Evolutionary conservation across 768 basidiomycete genomes (phyloP).

Genomic region (Rhodocollybia butyracea): DNA sequence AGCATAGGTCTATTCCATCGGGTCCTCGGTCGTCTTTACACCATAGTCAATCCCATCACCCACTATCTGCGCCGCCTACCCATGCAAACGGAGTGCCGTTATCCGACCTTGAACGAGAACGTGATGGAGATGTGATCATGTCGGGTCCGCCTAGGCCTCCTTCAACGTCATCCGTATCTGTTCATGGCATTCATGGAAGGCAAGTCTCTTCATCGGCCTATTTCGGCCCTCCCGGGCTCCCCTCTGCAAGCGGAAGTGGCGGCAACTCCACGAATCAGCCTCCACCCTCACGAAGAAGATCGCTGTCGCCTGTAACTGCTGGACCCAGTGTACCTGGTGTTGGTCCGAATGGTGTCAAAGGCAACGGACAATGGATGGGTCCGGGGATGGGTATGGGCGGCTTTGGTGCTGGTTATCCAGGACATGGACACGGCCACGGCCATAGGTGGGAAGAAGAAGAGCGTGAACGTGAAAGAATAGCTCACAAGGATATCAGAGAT

Average conservation of each 20-base stretch:
- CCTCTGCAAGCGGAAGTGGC: neutral
- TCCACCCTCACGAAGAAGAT: neutral
- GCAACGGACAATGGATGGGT: constrained; percentile 14
- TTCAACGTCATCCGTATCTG: neutral
- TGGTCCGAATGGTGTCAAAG: constrained; percentile 7
- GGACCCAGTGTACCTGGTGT: neutral
- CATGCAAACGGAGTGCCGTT: neutral
- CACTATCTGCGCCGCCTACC: neutral
- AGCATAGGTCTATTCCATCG: neutral
- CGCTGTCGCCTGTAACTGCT: neutral
- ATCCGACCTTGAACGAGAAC: neutral
- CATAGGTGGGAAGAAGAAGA: constrained; percentile 6
- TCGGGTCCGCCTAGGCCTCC: neutral
- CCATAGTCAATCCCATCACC: neutral
- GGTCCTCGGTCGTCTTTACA: neutral
- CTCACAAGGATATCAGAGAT: constrained; percentile 17
- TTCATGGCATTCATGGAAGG: neutral
- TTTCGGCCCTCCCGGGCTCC: neutral
- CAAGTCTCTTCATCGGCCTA: neutral
- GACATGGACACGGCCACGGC: too few relatives aligned
- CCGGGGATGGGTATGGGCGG: constrained; percentile 12
- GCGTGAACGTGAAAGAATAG: constrained; percentile 24
- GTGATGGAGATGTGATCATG: neutral
- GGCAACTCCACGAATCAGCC: neutral
- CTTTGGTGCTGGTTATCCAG: neutral